Conservation (phyloP, 495 filamentous ascomycete genomes). For the Tuber microsphaerosporum region DNA sequence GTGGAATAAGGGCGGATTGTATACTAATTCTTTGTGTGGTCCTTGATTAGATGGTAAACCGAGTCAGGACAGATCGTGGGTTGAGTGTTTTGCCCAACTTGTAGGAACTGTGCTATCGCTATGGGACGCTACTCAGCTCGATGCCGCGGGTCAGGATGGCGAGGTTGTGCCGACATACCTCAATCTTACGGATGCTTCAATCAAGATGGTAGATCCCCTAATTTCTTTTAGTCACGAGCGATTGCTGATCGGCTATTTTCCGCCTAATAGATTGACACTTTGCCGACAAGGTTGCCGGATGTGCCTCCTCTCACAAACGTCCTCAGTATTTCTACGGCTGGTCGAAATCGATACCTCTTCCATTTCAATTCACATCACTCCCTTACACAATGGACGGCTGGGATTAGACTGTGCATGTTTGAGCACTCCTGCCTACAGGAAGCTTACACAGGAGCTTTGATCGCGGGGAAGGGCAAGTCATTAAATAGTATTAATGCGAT, state of each 20-base stretch:
- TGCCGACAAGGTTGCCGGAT: conserved; percentile 69
- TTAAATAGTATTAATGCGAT: conserved; percentile 83
- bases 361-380: conserved; percentile 95
- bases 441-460: conserved; percentile 90
- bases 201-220: conserved; percentile 70
- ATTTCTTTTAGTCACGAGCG: not conserved
- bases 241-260: not conserved
- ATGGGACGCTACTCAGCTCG: conserved; percentile 91
- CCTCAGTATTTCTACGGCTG: conserved; percentile 88
- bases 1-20: not conserved
- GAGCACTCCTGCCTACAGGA: conserved; percentile 90
- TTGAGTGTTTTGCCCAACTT: conserved; percentile 93
- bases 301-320: conserved; percentile 83
- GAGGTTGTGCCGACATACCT: conserved; percentile 92
- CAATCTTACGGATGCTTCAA: conserved; percentile 92
- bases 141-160: conserved; percentile 71
- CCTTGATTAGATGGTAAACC: conserved; percentile 66
- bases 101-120: conserved; percentile 90
- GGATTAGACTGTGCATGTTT: conserved; percentile 88
- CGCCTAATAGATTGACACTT: conserved; percentile 66
- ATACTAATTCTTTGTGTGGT: not conserved
- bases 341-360: conserved; percentile 86
- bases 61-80: conserved; percentile 80
- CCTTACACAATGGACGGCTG: conserved; percentile 90
- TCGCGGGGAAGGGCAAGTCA: conserved; percentile 84